Conservation (phyloP, 106 monocot species). For the Gastrodia elata region DNA sequence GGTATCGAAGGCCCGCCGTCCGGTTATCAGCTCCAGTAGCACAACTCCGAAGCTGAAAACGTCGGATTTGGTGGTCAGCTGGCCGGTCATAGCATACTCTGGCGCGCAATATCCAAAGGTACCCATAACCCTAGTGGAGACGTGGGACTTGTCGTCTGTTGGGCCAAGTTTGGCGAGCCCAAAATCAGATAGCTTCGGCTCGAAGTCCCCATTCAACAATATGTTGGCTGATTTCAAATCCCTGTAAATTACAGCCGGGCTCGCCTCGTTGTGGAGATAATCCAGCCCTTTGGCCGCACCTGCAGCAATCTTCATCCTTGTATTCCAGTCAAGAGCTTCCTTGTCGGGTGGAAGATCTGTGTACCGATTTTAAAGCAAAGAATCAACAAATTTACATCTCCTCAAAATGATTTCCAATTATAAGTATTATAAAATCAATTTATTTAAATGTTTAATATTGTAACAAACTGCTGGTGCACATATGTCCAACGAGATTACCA, state of each 20-base stretch:
- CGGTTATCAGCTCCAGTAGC: constrained; percentile 58
- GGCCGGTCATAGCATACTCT: constrained; percentile 69
- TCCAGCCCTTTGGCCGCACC: constrained; percentile 59
- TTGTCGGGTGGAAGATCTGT: constrained; percentile 52
- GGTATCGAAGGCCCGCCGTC: constrained; percentile 48
- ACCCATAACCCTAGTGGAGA: constrained; percentile 69
- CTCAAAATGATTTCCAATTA: no score
- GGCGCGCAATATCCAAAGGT: constrained; percentile 77
- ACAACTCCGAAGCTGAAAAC: constrained; percentile 75
- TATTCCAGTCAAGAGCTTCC: constrained; percentile 54
- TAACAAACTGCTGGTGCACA: no score
- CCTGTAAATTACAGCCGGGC: constrained; percentile 55
- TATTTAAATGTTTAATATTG: no score
- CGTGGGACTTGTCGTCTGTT: constrained; percentile 58
- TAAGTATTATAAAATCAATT: no score
- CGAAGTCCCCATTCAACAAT: constrained; percentile 35
- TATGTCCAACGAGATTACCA: no score
- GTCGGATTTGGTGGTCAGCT: constrained; percentile 56
- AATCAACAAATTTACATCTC: not conserved
- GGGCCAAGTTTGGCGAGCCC: constrained; percentile 74
- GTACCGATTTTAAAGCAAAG: not conserved
- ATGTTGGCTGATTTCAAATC: constrained; percentile 66
- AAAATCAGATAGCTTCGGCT: constrained; percentile 74
- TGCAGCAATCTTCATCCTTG: constrained; percentile 69
- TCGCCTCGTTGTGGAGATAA: constrained; percentile 58